Percentiles rank a stretch among this genome's conserved stretches.
Evolutionary conservation across 805 yeast genomes (phyloP).

Genomic region (Candida maltosa): DNA sequence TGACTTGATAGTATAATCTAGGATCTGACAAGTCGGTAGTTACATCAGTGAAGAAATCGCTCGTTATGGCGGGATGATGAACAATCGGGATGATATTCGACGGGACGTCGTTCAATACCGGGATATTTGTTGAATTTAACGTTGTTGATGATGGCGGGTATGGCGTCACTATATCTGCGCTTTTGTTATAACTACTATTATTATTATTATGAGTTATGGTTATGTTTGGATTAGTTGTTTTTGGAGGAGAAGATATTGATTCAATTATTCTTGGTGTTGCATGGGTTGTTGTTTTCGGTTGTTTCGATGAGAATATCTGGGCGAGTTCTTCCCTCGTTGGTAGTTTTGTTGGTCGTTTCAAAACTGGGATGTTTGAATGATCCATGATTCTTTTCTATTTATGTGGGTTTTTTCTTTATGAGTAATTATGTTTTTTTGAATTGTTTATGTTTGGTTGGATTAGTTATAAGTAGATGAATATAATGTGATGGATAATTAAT

Average conservation of each 20-base stretch:
- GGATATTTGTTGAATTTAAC: constrained; percentile 8
- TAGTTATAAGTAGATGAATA: too few relatives aligned
- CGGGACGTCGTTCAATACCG: constrained; percentile 35
- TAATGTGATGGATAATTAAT: too few relatives aligned
- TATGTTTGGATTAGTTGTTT: not conserved
- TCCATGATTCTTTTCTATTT: too few relatives aligned
- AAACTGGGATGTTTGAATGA: constrained; percentile 1
- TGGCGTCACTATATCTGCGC: not conserved
- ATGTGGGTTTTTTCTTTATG: too few relatives aligned
- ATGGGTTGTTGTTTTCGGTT: not conserved
- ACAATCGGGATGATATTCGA: constrained; percentile 32
- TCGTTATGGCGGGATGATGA: constrained; percentile 22
- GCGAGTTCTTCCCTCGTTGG: constrained; percentile 12
- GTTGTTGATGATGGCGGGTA: constrained; percentile 2
- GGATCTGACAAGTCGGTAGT: constrained; percentile 11
- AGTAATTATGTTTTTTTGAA: too few relatives aligned
- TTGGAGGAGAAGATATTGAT: too few relatives aligned
- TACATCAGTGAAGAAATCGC: constrained; percentile 36
- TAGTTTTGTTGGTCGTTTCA: constrained; percentile 7
- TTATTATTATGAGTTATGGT: not conserved
- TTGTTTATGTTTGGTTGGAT: too few relatives aligned
- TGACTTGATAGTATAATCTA: constrained; percentile 16
- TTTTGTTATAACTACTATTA: not conserved
- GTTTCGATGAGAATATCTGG: constrained; percentile 10
- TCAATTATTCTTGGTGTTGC: not conserved